Conservation (phyloP, 1,284 basidiomycete genomes). For the Meira miltonrushii region DNA sequence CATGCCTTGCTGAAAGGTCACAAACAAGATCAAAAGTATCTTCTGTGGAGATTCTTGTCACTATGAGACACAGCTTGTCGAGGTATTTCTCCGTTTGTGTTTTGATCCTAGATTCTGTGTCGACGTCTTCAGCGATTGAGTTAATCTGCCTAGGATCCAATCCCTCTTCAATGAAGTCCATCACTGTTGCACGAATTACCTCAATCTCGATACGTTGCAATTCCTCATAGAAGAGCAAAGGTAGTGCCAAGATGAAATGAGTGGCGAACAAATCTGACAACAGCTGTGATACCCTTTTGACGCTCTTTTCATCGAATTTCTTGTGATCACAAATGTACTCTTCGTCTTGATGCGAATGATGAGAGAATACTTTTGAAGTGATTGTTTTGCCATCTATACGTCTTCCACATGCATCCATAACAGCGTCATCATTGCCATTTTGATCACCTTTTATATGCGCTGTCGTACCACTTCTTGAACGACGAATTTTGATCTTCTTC, state of each 20-base stretch:
- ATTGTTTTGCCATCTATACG: too few species aligned
- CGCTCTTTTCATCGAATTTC: conserved; percentile 2
- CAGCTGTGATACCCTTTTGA: conserved; percentile 13
- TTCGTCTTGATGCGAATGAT: too few species aligned
- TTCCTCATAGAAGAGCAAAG: conserved; percentile 15
- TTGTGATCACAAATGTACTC: conserved; percentile 6
- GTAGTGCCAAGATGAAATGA: conserved; percentile 14
- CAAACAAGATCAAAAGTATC: conserved; percentile 26
- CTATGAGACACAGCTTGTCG: too few species aligned
- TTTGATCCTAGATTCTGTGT: conserved; percentile 12
- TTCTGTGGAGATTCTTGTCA: conserved; percentile 17
- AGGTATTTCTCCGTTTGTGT: conserved; percentile 11
- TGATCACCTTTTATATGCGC: too few species aligned
- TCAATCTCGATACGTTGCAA: conserved; percentile 19
- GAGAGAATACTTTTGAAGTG: too few species aligned
- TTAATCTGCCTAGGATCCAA: conserved; percentile 9
- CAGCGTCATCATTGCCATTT: too few species aligned
- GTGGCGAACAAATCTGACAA: conserved; percentile 18
- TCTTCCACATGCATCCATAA: too few species aligned
- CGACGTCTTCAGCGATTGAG: conserved; percentile 7
- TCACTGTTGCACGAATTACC: conserved; percentile 18
- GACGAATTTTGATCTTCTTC: too few species aligned
- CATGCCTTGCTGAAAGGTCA: conserved; percentile 20
- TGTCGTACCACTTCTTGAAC: too few species aligned
- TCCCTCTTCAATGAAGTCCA: conserved; percentile 19